These are phyloP conservation scores for Zymoseptoria pseudotritici DNA, from an alignment of 2,329 filamentous ascomycete genomes.

Conservation along the genomic window DNA sequence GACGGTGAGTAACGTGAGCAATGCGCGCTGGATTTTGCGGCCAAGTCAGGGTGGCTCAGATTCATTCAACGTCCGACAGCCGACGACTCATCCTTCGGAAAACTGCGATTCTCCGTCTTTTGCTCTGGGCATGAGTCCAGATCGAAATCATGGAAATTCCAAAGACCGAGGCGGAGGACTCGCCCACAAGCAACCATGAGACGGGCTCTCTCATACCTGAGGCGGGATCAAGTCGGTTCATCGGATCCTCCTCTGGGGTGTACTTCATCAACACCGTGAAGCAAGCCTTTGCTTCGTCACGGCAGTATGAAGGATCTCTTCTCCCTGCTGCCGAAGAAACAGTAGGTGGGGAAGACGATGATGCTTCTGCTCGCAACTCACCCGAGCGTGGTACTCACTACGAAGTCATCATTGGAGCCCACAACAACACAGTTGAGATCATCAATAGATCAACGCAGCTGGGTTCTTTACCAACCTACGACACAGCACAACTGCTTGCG, in stretches of 20 bases:
- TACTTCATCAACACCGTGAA: constrained; percentile 50
- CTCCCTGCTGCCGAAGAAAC: constrained; percentile 16
- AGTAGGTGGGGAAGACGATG: constrained; percentile 18
- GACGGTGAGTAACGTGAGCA: too few species aligned
- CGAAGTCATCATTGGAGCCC: constrained; percentile 12
- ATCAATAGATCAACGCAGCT: constrained; percentile 11
- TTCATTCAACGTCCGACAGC: neutral
- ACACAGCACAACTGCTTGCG: constrained; percentile 37
- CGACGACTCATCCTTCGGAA: neutral
- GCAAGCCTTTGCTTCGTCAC: constrained; percentile 39
- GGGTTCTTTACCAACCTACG: constrained; percentile 23
- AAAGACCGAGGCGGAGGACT: constrained; percentile 10
- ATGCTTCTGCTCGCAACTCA: constrained; percentile 12
- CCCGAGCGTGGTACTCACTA: constrained; percentile 13
- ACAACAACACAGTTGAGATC: constrained; percentile 2
- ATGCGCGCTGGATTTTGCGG: too few species aligned
- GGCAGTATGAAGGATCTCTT: constrained; percentile 2
- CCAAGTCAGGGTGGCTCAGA: neutral
- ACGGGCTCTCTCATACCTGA: constrained; percentile 12
- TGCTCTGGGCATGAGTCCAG: neutral
- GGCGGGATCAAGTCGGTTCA: constrained; percentile 30
- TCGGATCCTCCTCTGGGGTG: constrained; percentile 47
- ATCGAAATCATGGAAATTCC: neutral
- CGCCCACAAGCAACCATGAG: constrained; percentile 16
- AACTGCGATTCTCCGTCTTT: neutral